A percentile compares a stretch with the other conserved stretches of the same genome.
Conservation (phyloP, 2,329 filamentous ascomycete species). For the Hortaea werneckii region DNA sequence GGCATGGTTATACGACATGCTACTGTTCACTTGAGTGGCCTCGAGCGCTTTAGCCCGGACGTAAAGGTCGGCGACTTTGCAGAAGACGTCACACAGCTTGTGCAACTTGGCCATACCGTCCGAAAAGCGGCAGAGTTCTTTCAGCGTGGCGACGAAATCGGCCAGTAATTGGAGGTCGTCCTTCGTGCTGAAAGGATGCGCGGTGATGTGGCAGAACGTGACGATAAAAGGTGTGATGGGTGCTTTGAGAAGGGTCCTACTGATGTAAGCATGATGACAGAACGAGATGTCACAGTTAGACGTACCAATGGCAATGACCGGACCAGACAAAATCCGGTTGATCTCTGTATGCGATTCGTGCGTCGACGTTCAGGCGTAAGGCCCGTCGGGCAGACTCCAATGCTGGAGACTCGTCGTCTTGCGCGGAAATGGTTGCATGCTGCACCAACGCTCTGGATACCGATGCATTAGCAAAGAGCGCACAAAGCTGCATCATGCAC, state of each 20-base stretch:
- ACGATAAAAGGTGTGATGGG: slow-evolving; percentile 53
- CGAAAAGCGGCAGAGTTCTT: slow-evolving; percentile 12
- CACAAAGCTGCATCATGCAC: background rate
- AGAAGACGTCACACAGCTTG: slow-evolving; percentile 13
- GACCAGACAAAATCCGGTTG: background rate
- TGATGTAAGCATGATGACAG: slow-evolving; percentile 10
- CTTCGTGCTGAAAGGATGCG: slow-evolving; percentile 2
- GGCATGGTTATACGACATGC: background rate
- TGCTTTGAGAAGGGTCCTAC: slow-evolving; percentile 36
- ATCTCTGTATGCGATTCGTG: background rate
- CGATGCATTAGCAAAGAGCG: background rate
- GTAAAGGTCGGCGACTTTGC: slow-evolving; percentile 14
- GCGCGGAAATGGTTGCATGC: slow-evolving; percentile 7
- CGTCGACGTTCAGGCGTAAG: slow-evolving; percentile 2
- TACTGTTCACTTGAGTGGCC: background rate
- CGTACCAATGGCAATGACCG: background rate
- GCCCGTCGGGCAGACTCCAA: slow-evolving; percentile 7
- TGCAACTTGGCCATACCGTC: slow-evolving; percentile 11
- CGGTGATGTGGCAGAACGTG: slow-evolving; percentile 35
- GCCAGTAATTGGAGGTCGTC: slow-evolving; percentile 13
- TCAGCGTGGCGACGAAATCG: slow-evolving; percentile 13
- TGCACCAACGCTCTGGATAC: slow-evolving; percentile 3
- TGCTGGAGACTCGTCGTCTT: slow-evolving; percentile 5
- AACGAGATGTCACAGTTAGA: background rate
- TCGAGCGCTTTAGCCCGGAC: slow-evolving; percentile 9